These are phyloP conservation scores for Cymodocea nodosa DNA, from an alignment of 116 monocot species.

Conservation along the genomic window DNA sequence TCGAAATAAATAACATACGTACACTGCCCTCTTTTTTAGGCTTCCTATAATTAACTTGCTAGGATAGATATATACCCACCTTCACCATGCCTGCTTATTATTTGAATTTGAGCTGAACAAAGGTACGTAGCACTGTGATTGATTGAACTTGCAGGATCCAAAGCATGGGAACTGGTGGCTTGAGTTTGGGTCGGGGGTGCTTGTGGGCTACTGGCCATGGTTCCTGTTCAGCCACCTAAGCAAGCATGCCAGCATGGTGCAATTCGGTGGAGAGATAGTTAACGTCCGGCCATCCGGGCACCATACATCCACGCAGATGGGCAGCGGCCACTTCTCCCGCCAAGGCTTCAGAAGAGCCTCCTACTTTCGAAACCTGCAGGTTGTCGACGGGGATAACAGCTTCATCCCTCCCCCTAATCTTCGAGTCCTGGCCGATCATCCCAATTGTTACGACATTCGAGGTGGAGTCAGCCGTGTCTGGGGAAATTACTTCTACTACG, in stretches of 20 bases:
- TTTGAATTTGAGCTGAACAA: no score
- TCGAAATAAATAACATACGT: no score
- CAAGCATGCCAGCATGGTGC: slow-evolving; percentile 54
- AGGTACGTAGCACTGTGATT: no score
- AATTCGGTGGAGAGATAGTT: slow-evolving; percentile 69
- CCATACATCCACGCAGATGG: slow-evolving; percentile 60
- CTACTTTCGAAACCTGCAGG: slow-evolving; percentile 62
- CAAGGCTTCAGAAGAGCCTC: slow-evolving; percentile 41
- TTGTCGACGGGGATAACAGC: slow-evolving; percentile 70
- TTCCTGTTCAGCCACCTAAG: slow-evolving; percentile 55
- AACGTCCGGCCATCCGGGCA: slow-evolving; percentile 32
- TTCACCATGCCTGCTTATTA: no score
- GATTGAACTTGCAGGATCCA: slow-evolving; percentile 22
- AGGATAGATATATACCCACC: no score
- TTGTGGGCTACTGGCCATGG: slow-evolving; percentile 77
- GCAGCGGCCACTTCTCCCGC: slow-evolving; percentile 50
- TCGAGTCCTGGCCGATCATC: slow-evolving; percentile 45
- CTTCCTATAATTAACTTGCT: no score
- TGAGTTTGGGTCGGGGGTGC: slow-evolving; percentile 49
- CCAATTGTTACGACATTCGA: slow-evolving; percentile 49
- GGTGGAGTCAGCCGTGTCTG: slow-evolving; percentile 39
- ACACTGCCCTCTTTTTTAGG: no score
- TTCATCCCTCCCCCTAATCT: slow-evolving; percentile 37
- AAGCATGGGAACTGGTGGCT: slow-evolving; percentile 89
- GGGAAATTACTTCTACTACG: slow-evolving; percentile 77